Percentiles rank a stretch among this genome's conserved stretches.
Evolutionary conservation across 1,284 basidiomycete genomes (phyloP).

Genomic region (Nidula niveotomentosa): DNA sequence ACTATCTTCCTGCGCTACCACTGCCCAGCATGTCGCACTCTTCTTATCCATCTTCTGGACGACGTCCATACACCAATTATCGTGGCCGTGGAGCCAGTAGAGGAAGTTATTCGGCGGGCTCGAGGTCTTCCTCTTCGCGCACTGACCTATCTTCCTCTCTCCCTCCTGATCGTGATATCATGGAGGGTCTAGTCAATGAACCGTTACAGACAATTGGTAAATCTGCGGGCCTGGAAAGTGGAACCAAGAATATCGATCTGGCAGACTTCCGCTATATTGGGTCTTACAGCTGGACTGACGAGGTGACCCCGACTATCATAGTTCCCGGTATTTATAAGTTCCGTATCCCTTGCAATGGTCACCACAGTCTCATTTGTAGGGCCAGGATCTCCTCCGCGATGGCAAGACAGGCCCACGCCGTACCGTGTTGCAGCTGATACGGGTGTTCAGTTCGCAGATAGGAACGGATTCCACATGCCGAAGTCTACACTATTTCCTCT

Average conservation of each 20-base stretch:
- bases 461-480: constrained; percentile 47
- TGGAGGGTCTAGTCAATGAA: constrained; percentile 27
- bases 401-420: constrained; percentile 43
- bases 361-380: background rate
- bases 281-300: constrained; percentile 55
- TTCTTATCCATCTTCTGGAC: background rate
- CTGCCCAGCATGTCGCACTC: background rate
- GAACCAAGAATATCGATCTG: constrained; percentile 28
- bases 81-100: background rate
- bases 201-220: constrained; percentile 22
- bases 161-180: constrained; percentile 28
- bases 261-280: constrained; percentile 42
- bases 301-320: constrained; percentile 45
- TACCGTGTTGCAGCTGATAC: constrained; percentile 48
- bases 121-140: background rate
- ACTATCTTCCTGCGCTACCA: background rate
- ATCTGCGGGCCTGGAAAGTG: background rate
- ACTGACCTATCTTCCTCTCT: constrained; percentile 2
- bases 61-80: background rate
- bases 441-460: constrained; percentile 43
- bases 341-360: background rate
- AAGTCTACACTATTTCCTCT: constrained; percentile 43
- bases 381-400: constrained; percentile 50
- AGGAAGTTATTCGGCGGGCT: background rate
- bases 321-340: constrained; percentile 45